phyloP scores from a whole-genome alignment of 495 filamentous ascomycete species.

The Mytilinidion resinicola region DNA sequence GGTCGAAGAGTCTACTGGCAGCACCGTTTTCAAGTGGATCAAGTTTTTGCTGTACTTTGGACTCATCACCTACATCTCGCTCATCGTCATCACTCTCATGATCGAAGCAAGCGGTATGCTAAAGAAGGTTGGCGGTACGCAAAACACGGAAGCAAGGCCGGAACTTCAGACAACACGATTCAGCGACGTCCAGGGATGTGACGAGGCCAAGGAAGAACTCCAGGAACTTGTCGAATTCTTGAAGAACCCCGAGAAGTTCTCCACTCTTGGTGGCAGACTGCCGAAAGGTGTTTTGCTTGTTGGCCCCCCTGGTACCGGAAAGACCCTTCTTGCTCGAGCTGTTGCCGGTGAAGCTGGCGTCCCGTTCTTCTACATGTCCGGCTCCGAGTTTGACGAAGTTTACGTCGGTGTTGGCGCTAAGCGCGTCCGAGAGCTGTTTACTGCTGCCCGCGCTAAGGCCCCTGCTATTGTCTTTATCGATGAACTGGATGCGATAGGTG shows the following conservation, averaged over 20 bases:
- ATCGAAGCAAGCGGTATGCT: slow-evolving; percentile 71
- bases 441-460: slow-evolving; percentile 75
- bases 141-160: slow-evolving; percentile 76
- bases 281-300: slow-evolving; percentile 95
- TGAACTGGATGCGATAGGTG: slow-evolving; percentile 92
- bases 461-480: slow-evolving; percentile 98
- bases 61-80: slow-evolving; percentile 63
- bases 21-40: slow-evolving; percentile 78
- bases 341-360: slow-evolving; percentile 96
- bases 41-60: slow-evolving; percentile 76
- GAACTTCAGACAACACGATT: slow-evolving; percentile 88
- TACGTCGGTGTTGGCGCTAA: slow-evolving; percentile 98
- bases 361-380: slow-evolving; percentile 99
- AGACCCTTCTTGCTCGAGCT: slow-evolving; percentile 92
- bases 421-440: slow-evolving; percentile 94
- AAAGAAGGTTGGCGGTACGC: slow-evolving; percentile 65
- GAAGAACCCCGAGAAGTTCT: slow-evolving; percentile 85
- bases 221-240: slow-evolving; percentile 96
- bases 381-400: slow-evolving; percentile 95
- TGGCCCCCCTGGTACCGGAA: slow-evolving; percentile 94
- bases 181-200: slow-evolving; percentile 91
- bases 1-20: slow-evolving; percentile 82
- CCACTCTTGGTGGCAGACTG: slow-evolving; percentile 84
- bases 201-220: slow-evolving; percentile 96
- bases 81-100: slow-evolving; percentile 69